Conservation (phyloP, 306 rosid genomes). For the Quercus robur region DNA sequence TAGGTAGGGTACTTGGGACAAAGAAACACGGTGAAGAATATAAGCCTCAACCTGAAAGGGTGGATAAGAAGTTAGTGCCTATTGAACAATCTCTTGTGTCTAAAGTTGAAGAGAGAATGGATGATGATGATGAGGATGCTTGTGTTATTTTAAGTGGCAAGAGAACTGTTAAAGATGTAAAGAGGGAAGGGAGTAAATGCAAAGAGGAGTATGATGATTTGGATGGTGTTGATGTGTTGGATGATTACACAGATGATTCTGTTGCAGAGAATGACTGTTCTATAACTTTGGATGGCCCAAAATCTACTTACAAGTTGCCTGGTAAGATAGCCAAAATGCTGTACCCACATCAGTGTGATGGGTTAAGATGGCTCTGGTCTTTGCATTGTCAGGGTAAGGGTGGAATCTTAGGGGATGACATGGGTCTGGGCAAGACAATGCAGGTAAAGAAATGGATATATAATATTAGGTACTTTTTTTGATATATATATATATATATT, state of each 20-base stretch:
- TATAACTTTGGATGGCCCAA: constrained; percentile 47
- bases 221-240: constrained; percentile 25
- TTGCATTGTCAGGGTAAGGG: constrained; percentile 85
- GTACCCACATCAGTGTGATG: constrained; percentile 86
- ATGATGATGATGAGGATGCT: constrained; percentile 29
- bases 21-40: background rate
- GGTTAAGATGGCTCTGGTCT: constrained; percentile 89
- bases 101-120: constrained; percentile 14
- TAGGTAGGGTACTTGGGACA: background rate
- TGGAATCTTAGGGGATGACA: constrained; percentile 94
- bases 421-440: constrained; percentile 99
- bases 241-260: constrained; percentile 20
- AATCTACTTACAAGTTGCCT: constrained; percentile 53
- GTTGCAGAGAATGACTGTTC: constrained; percentile 41
- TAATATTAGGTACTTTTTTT: background rate
- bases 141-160: constrained; percentile 30
- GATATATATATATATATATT: background rate
- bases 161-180: constrained; percentile 10
- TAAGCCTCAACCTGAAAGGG: constrained; percentile 3
- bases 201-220: constrained; percentile 33
- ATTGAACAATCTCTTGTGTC: background rate
- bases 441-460: constrained; percentile 56
- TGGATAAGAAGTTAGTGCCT: constrained; percentile 2
- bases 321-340: constrained; percentile 60
- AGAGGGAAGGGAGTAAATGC: constrained; percentile 1